A percentile compares a stretch with the other conserved stretches of the same genome.
phyloP scores from a whole-genome alignment of 768 basidiomycete genomes.

The Clavulina sp. region DNA sequence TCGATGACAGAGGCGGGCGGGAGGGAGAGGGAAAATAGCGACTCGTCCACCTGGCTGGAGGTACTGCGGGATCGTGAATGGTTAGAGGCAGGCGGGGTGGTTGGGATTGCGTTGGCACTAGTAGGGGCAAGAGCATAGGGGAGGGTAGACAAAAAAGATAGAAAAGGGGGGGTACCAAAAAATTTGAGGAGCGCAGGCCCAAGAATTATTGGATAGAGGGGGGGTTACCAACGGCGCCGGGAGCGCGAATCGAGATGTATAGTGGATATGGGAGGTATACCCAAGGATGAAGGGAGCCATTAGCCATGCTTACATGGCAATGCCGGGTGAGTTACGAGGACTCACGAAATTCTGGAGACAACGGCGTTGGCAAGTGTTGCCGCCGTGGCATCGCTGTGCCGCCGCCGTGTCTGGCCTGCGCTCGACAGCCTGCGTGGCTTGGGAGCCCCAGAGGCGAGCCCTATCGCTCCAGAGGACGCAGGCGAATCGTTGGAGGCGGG shows the following conservation, averaged over 20 bases:
- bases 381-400: constrained; percentile 69
- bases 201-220: not conserved
- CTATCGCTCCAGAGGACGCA: not conserved
- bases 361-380: constrained; percentile 58
- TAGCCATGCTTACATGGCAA: not conserved
- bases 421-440: constrained; percentile 60
- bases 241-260: not conserved
- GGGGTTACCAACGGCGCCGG: not conserved
- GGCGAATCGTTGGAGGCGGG: not conserved
- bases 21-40: not conserved
- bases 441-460: constrained; percentile 1
- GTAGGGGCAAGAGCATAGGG: not conserved
- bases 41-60: not conserved
- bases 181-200: not conserved
- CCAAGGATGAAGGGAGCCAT: not conserved
- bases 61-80: not conserved
- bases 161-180: not conserved
- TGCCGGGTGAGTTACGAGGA: not conserved
- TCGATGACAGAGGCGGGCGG: not conserved
- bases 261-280: not conserved
- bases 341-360: not conserved
- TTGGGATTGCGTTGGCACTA: constrained; percentile 23
- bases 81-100: constrained; percentile 17
- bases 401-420: constrained; percentile 46
- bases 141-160: not conserved